Percentiles rank a stretch among this genome's conserved stretches.
phyloP scores from a whole-genome alignment of 495 filamentous ascomycete genomes.

The Glonium stellatum region DNA sequence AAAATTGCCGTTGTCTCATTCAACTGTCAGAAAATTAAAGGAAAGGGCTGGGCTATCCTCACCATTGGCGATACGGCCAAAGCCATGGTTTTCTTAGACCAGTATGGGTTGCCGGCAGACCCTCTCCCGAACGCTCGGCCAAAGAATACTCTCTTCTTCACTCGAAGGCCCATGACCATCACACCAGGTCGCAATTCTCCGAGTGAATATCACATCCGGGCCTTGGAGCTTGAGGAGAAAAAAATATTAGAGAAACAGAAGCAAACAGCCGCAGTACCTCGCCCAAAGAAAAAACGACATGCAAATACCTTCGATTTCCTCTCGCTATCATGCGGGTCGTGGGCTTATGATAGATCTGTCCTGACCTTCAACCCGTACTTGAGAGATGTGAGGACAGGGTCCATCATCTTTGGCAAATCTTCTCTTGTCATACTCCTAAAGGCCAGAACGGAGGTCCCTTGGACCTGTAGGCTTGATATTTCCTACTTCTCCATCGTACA shows the following conservation, averaged over 20 bases:
- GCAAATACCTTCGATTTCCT: slow-evolving; percentile 7
- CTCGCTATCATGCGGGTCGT: slow-evolving; percentile 17
- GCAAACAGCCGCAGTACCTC: not conserved
- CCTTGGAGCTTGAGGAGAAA: not conserved
- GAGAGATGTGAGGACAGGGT: slow-evolving; percentile 7
- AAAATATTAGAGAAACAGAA: not conserved
- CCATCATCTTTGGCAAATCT: slow-evolving; percentile 20
- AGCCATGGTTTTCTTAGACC: slow-evolving; percentile 17
- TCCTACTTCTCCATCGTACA: slow-evolving; percentile 24
- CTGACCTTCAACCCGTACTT: slow-evolving; percentile 21
- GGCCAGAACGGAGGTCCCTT: not conserved
- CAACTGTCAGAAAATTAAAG: slow-evolving; percentile 16
- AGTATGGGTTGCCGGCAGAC: slow-evolving; percentile 10
- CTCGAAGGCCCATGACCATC: not conserved
- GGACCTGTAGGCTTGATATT: slow-evolving; percentile 14
- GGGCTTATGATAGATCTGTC: slow-evolving; percentile 13
- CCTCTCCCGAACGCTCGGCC: not conserved
- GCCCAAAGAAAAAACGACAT: not conserved
- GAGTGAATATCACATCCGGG: not conserved
- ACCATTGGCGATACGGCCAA: slow-evolving; percentile 16
- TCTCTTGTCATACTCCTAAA: slow-evolving; percentile 17
- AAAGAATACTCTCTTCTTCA: not conserved
- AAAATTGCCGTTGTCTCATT: slow-evolving; percentile 12
- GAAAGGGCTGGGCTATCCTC: slow-evolving; percentile 19
- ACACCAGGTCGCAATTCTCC: not conserved